Conservation (phyloP, 1,139 yeast genomes). For the Scheffersomyces illinoinensis region DNA sequence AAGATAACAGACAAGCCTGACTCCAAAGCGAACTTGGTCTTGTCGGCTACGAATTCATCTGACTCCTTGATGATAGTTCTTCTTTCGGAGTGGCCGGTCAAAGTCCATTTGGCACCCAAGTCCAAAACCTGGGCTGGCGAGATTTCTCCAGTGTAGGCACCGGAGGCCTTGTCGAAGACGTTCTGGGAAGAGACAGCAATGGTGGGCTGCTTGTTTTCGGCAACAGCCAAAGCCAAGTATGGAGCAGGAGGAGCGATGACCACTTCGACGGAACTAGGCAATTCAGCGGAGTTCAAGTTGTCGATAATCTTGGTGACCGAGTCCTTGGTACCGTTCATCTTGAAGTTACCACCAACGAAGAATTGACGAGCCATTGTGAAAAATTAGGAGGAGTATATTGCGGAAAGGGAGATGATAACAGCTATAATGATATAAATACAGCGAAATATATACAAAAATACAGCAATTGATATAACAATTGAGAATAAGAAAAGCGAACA, state of each 20-base stretch:
- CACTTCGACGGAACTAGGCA: constrained; percentile 79
- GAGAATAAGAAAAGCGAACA: not conserved
- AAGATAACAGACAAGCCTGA: constrained; percentile 85
- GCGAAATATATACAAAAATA: not conserved
- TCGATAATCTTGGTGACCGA: constrained; percentile 84
- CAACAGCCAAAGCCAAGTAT: constrained; percentile 77
- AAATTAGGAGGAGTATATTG: not conserved
- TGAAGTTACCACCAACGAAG: constrained; percentile 98
- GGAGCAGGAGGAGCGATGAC: constrained; percentile 97
- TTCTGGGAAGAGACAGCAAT: constrained; percentile 90
- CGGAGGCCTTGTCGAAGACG: constrained; percentile 80
- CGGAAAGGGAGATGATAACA: not conserved
- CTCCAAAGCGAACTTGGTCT: constrained; percentile 92
- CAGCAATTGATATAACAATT: not conserved
- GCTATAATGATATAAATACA: not conserved
- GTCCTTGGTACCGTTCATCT: constrained; percentile 93
- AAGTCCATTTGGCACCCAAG: constrained; percentile 91
- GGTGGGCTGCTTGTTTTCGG: constrained; percentile 65
- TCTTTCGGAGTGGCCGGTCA: constrained; percentile 98
- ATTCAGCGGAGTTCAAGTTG: constrained; percentile 72
- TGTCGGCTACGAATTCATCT: constrained; percentile 89
- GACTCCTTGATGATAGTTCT: constrained; percentile 90
- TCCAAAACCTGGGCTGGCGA: constrained; percentile 89
- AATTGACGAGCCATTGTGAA: constrained; percentile 76
- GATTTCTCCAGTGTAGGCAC: constrained; percentile 98